A percentile compares a stretch with the other conserved stretches of the same genome.
Evolutionary conservation across 2,329 filamentous ascomycete species (phyloP).

Genomic region (Drechmeria coniospora): DNA sequence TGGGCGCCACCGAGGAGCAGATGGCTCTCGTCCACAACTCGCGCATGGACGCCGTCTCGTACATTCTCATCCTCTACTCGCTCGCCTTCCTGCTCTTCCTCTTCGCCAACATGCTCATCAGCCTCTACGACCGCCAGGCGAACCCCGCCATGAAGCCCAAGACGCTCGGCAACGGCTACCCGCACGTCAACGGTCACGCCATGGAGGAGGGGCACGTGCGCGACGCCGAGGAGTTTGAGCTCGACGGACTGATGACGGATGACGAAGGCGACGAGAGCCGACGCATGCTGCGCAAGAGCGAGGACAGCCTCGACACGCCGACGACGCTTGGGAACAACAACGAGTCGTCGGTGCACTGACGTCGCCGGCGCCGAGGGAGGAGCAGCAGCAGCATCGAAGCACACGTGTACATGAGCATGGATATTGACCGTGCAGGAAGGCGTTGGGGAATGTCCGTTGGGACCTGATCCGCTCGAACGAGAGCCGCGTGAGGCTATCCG

Average conservation of each 20-base stretch:
- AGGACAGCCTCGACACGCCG: slow-evolving; percentile 26
- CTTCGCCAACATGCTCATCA: slow-evolving; percentile 73
- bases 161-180: slow-evolving; percentile 20
- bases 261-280: slow-evolving; percentile 53
- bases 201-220: slow-evolving; percentile 43
- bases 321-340: slow-evolving; percentile 20
- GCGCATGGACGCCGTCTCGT: slow-evolving; percentile 75
- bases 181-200: slow-evolving; percentile 15
- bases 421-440: not conserved
- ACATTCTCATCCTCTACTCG: slow-evolving; percentile 82
- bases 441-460: not conserved
- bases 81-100: slow-evolving; percentile 83
- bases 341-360: slow-evolving; percentile 11
- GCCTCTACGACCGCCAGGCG: slow-evolving; percentile 57
- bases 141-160: slow-evolving; percentile 22
- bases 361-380: too few species aligned
- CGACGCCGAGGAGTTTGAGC: slow-evolving; percentile 85
- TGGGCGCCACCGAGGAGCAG: slow-evolving; percentile 94
- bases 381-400: not conserved
- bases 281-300: slow-evolving; percentile 18
- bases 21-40: slow-evolving; percentile 64
- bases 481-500: too few species aligned
- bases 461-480: too few species aligned
- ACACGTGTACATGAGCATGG: not conserved
- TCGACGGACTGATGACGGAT: slow-evolving; percentile 79